Conservation (phyloP, 2,329 filamentous ascomycete species). For the Talaromyces sp. region DNA sequence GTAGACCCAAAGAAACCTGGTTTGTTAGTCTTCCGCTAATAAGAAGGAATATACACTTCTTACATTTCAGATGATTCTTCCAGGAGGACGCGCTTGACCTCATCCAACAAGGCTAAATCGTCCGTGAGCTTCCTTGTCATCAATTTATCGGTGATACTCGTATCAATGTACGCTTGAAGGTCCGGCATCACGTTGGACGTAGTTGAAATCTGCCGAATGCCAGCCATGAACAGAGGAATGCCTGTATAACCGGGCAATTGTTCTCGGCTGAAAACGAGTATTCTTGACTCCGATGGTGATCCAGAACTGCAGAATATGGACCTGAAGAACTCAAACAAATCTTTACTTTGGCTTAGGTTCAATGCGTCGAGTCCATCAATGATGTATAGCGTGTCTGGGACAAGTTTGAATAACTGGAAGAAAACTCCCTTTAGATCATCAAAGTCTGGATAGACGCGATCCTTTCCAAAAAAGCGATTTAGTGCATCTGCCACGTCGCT, state of each 20-base stretch:
- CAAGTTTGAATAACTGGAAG: neutral
- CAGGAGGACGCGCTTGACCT: conserved; percentile 11
- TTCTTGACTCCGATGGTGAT: neutral
- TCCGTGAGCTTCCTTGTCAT: conserved; percentile 21
- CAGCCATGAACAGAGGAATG: conserved; percentile 19
- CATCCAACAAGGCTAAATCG: conserved; percentile 9
- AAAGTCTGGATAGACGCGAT: neutral
- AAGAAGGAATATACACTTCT: neutral
- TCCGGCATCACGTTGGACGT: conserved; percentile 20
- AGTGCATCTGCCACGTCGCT: neutral
- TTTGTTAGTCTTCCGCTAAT: conserved; percentile 10
- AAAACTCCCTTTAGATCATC: conserved; percentile 2
- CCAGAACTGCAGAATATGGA: neutral
- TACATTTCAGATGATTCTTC: conserved; percentile 14
- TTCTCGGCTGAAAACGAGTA: conserved; percentile 22
- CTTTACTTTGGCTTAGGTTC: neutral
- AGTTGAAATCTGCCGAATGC: conserved; percentile 20
- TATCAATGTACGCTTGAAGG: conserved; percentile 21
- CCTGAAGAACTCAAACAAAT: neutral
- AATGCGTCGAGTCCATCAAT: conserved; percentile 2
- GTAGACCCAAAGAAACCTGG: conserved; percentile 25
- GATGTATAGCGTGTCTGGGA: conserved; percentile 5
- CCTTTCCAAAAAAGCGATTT: neutral
- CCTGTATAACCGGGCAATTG: conserved; percentile 22
- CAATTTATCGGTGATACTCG: conserved; percentile 21